Percentiles rank a stretch among this genome's conserved stretches.
Conservation (phyloP, 2,329 filamentous ascomycete genomes). For the Stylonectria norvegica region DNA sequence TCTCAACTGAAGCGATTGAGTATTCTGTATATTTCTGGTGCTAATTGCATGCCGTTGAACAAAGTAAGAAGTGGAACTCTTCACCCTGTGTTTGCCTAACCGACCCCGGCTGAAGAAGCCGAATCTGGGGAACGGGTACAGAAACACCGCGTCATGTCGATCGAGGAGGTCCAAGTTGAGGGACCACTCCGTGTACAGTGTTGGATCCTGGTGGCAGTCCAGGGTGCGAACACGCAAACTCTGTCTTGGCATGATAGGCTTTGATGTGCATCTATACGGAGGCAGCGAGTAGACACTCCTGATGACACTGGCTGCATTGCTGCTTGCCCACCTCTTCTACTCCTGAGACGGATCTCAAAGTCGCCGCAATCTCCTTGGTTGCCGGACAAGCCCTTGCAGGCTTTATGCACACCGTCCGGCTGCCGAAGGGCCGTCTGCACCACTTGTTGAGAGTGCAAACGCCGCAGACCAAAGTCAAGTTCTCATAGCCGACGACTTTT, state of each 20-base stretch:
- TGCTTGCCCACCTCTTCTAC: not conserved
- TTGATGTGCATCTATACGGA: too few relatives aligned
- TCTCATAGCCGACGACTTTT: constrained; percentile 1
- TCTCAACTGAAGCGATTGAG: too few relatives aligned
- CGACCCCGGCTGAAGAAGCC: constrained; percentile 1
- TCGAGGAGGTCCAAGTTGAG: not conserved
- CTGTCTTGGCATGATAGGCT: too few relatives aligned
- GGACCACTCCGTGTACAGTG: too few relatives aligned
- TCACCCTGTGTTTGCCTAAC: constrained; percentile 1
- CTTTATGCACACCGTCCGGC: constrained; percentile 1
- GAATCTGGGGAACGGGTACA: not conserved
- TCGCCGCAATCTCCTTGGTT: constrained; percentile 1
- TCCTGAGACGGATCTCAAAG: not conserved
- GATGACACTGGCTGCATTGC: constrained; percentile 1
- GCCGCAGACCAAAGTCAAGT: not conserved
- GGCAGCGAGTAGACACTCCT: constrained; percentile 1
- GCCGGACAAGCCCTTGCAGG: constrained; percentile 1
- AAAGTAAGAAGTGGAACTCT: too few relatives aligned
- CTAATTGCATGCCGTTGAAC: too few relatives aligned
- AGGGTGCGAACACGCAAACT: too few relatives aligned
- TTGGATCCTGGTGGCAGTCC: too few relatives aligned
- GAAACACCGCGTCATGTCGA: constrained; percentile 1
- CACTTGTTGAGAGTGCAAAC: too few relatives aligned
- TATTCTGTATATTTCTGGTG: too few relatives aligned
- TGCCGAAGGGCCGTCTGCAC: not conserved